A percentile compares a stretch with the other conserved stretches of the same genome.
phyloP scores from a whole-genome alignment of 805 yeast genomes.

The Kregervanrija pseudodelftensis region DNA sequence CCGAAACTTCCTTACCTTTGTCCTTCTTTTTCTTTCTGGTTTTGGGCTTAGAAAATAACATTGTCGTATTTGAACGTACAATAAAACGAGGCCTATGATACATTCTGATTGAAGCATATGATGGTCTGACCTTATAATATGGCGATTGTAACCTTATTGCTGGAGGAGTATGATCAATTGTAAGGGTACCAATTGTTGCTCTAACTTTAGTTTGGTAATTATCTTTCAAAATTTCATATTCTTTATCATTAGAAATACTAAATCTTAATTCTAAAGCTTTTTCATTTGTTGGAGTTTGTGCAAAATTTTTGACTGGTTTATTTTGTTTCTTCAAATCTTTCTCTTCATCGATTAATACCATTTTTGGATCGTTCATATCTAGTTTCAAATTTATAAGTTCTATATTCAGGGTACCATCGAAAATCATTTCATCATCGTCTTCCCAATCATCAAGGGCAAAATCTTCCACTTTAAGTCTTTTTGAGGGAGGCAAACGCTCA shows the following conservation, averaged over 20 bases:
- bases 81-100: slow-evolving; percentile 76
- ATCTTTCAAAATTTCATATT: slow-evolving; percentile 73
- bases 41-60: slow-evolving; percentile 70
- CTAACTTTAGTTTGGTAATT: slow-evolving; percentile 89
- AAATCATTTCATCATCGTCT: slow-evolving; percentile 63
- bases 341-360: slow-evolving; percentile 54
- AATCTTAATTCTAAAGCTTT: slow-evolving; percentile 52
- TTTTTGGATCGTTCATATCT: slow-evolving; percentile 82
- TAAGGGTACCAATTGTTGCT: slow-evolving; percentile 83
- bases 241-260: slow-evolving; percentile 82
- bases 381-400: slow-evolving; percentile 38
- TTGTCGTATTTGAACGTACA: slow-evolving; percentile 69
- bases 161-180: slow-evolving; percentile 86
- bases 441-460: slow-evolving; percentile 38
- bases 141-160: slow-evolving; percentile 87
- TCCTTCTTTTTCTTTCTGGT: slow-evolving; percentile 83
- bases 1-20: slow-evolving; percentile 72
- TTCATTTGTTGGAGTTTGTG: slow-evolving; percentile 47
- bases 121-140: slow-evolving; percentile 71
- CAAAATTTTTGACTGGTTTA: slow-evolving; percentile 14
- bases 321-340: slow-evolving; percentile 10
- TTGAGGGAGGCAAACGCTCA: slow-evolving; percentile 13
- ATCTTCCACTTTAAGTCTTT: slow-evolving; percentile 23
- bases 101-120: slow-evolving; percentile 60
- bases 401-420: slow-evolving; percentile 52